A percentile compares a stretch with the other conserved stretches of the same genome.
phyloP scores from a whole-genome alignment of 768 basidiomycete genomes.

The Amanita exitialis region DNA sequence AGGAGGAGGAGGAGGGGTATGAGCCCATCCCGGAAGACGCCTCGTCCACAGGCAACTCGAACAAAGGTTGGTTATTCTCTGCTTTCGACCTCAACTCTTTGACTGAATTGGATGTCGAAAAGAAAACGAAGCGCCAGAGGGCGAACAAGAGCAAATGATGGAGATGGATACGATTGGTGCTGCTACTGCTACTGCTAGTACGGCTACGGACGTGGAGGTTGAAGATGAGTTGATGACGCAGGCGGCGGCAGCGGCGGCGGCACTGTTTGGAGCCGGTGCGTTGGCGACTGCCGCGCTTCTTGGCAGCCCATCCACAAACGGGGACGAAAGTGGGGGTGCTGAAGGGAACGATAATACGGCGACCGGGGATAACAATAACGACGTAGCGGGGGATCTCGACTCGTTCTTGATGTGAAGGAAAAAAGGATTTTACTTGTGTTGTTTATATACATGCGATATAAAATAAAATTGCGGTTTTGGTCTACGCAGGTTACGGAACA shows the following conservation, averaged over 20 bases:
- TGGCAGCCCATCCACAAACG: not conserved
- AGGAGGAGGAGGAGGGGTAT: constrained; percentile 10
- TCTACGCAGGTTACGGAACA: too few relatives aligned
- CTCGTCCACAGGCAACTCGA: constrained; percentile 4
- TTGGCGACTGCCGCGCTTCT: not conserved
- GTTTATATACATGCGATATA: not conserved
- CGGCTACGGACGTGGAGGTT: not conserved
- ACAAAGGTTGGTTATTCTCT: constrained; percentile 2
- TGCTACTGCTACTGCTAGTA: too few relatives aligned
- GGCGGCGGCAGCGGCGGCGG: not conserved
- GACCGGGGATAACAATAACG: too few relatives aligned
- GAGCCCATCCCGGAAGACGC: constrained; percentile 5
- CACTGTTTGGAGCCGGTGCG: not conserved
- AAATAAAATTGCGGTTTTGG: not conserved
- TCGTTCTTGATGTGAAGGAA: not conserved
- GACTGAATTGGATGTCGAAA: not conserved
- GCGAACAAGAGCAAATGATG: not conserved
- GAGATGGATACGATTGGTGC: not conserved
- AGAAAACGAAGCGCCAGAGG: constrained; percentile 7
- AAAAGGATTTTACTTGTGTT: not conserved
- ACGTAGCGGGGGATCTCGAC: too few relatives aligned
- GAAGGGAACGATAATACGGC: not conserved
- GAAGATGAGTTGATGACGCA: not conserved
- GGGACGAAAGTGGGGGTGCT: not conserved
- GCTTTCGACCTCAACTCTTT: not conserved